phyloP scores from a whole-genome alignment of 2,329 filamentous ascomycete genomes.

The Cercospora zeae-maydis region DNA sequence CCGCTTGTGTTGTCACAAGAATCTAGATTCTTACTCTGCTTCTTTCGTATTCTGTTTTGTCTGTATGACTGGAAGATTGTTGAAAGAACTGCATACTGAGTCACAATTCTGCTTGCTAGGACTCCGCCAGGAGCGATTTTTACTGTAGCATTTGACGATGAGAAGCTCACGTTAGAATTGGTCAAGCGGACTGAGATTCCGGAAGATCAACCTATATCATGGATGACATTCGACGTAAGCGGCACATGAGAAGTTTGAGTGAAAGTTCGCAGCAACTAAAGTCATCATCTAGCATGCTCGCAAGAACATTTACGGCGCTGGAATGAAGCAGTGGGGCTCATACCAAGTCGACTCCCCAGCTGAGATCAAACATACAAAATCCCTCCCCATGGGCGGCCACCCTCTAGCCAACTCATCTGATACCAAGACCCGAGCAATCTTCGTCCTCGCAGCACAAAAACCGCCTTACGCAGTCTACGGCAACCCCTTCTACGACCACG shows the following conservation, averaged over 20 bases:
- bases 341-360: slow-evolving; percentile 72
- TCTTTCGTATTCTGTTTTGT: background rate
- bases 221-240: slow-evolving; percentile 85
- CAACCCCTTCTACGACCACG: slow-evolving; percentile 85
- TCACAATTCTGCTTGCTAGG: slow-evolving; percentile 20
- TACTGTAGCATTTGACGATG: slow-evolving; percentile 82
- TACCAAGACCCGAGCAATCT: slow-evolving; percentile 84
- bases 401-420: slow-evolving; percentile 63
- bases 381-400: slow-evolving; percentile 72
- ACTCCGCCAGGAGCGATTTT: slow-evolving; percentile 86
- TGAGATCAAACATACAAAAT: slow-evolving; percentile 70
- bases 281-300: slow-evolving; percentile 61
- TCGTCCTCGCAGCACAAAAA: slow-evolving; percentile 73
- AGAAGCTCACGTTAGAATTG: slow-evolving; percentile 67
- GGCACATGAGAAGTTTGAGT: too few species aligned
- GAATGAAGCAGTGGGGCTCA: slow-evolving; percentile 91
- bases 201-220: slow-evolving; percentile 81
- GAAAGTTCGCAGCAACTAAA: background rate
- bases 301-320: slow-evolving; percentile 82
- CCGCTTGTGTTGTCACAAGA: background rate
- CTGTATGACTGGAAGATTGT: background rate
- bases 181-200: slow-evolving; percentile 79
- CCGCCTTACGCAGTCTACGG: slow-evolving; percentile 80
- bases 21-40: background rate
- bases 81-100: background rate